Base-by-base conservation (phyloP, 768 basidiomycete species). In the Rhodosporidiobolus odoratus region DNA sequence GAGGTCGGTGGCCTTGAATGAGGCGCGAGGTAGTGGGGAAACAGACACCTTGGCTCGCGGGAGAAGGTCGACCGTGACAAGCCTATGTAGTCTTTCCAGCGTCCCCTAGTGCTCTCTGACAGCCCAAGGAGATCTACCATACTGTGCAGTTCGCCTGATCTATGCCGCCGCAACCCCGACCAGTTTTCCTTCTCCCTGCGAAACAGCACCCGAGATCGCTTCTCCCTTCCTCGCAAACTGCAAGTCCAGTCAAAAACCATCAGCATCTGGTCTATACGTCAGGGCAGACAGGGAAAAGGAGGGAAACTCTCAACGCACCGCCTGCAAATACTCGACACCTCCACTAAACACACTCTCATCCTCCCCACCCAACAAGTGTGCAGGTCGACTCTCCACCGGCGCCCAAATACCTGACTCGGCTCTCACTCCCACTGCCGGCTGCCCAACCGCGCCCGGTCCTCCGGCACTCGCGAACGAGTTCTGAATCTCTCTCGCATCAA, bases 401-500 rank as follows among this genome's bases (percentile, higher is more conserved):
- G 43, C 59, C 58, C 50, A 58, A 35, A 3, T 10, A 13, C 40
- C 43, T 9, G 47, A 23, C 30, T 37, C 34, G 27, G 15, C 56
- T 1, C 25, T 7, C 45, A 48, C 53, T 3, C 12, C 16, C n/a
- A 21, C 53, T 17, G n/a, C 43, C 2, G 40, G 32, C 25, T 16
- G 13, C 37, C 23, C 63, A 27, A 3, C 25, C 43, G 41, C 40
- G 1, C 23, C 45, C 35, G 34, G 25, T 3, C 48, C 57, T 1
- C 54, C 56, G 1, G 35, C 17, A 5, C 41, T 27, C n/a, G 73
- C 69, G 27, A 74, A 58, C 41, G 30, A 34, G 23, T 70, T 66
- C 58, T 68, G 66, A 25, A 74, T 63, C 37, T 37, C 69, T 19
- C 67, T 43, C 21, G 68, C 74, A 21, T 43, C 5, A 34, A 85